Conservation (phyloP, 768 basidiomycete genomes). For the Naganishia randhawae region DNA sequence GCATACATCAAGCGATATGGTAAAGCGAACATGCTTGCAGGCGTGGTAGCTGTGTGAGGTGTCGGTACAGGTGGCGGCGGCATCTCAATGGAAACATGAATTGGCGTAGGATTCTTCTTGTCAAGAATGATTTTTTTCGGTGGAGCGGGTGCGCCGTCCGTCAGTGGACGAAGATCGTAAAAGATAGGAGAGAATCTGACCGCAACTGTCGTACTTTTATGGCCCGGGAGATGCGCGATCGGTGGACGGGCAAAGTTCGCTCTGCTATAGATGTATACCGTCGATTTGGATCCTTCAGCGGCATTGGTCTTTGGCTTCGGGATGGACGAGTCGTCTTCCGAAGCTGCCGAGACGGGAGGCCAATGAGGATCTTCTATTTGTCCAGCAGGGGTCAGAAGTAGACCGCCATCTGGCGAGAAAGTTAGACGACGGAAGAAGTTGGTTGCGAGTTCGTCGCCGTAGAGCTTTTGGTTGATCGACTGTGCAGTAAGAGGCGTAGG, state of each 20-base stretch:
- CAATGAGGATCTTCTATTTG: constrained; percentile 90
- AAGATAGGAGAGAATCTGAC: constrained; percentile 89
- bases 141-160: constrained; percentile 53
- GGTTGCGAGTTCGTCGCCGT: constrained; percentile 90
- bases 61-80: constrained; percentile 64
- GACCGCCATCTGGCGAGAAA: constrained; percentile 90
- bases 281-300: constrained; percentile 55
- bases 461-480: constrained; percentile 65
- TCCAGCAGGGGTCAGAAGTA: constrained; percentile 91
- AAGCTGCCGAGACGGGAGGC: constrained; percentile 21
- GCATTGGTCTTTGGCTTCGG: constrained; percentile 45
- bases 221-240: constrained; percentile 89
- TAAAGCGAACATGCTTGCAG: constrained; percentile 72
- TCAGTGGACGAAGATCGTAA: constrained; percentile 69
- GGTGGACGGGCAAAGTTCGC: constrained; percentile 91
- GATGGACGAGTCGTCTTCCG: constrained; percentile 23
- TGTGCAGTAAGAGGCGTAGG: constrained; percentile 55
- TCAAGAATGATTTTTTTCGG: constrained; percentile 62
- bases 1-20: constrained; percentile 94
- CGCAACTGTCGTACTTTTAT: constrained; percentile 91
- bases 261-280: constrained; percentile 90
- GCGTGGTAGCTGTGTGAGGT: constrained; percentile 28
- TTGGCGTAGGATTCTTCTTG: constrained; percentile 46
- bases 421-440: constrained; percentile 92
- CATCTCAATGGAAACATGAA: constrained; percentile 52